Evolutionary conservation across 2,329 filamentous ascomycete genomes (phyloP).

Genomic region (Penicillium sclerotigenum): DNA sequence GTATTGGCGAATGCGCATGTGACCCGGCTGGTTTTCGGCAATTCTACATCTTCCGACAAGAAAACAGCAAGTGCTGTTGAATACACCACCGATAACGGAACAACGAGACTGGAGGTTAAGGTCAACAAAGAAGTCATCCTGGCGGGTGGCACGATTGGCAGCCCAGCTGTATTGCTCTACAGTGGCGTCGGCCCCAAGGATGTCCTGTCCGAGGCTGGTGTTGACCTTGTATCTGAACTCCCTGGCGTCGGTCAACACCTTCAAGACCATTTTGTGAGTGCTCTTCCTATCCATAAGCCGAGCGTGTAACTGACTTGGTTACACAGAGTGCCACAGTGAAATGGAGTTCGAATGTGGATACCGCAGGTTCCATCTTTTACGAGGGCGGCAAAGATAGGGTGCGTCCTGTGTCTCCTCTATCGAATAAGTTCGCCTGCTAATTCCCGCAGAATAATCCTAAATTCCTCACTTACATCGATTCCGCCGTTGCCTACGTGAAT

Average conservation of each 20-base stretch:
- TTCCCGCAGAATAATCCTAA: constrained; percentile 20
- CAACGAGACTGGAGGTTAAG: constrained; percentile 24
- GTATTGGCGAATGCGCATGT: constrained; percentile 33
- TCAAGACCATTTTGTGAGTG: constrained; percentile 47
- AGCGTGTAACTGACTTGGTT: constrained; percentile 2
- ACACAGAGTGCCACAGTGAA: constrained; percentile 31
- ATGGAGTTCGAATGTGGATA: constrained; percentile 28
- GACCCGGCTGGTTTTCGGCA: constrained; percentile 31
- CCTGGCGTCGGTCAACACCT: constrained; percentile 51
- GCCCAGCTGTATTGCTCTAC: constrained; percentile 57
- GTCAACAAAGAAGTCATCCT: constrained; percentile 31
- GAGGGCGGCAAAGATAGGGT: constrained; percentile 28
- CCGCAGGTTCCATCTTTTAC: constrained; percentile 32
- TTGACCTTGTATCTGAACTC: constrained; percentile 47
- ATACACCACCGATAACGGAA: constrained; percentile 30
- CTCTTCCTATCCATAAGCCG: not conserved
- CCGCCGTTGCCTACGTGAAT: constrained; percentile 29
- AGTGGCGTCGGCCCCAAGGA: constrained; percentile 58
- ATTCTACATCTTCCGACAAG: constrained; percentile 23
- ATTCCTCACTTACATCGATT: constrained; percentile 30
- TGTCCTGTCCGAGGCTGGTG: constrained; percentile 44
- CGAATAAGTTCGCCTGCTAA: constrained; percentile 3
- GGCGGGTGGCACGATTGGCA: constrained; percentile 54
- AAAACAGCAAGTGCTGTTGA: constrained; percentile 33
- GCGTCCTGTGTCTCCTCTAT: not conserved